Conservation (phyloP, 345 rosid species). For the Arabis hirsuta region DNA sequence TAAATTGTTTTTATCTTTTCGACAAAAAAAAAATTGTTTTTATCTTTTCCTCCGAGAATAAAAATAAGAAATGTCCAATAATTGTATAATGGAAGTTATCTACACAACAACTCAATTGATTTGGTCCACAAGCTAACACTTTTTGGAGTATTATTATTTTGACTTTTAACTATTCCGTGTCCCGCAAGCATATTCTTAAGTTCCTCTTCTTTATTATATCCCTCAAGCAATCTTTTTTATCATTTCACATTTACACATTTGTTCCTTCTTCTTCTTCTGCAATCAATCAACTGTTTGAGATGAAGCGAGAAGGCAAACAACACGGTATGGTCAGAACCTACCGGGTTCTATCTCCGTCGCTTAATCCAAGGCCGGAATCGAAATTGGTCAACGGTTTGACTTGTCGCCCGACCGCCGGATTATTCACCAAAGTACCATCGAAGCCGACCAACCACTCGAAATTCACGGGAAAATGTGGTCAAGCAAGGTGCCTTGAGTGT, state of each 20-base stretch:
- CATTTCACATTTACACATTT: conserved; percentile 27
- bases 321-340: conserved; percentile 73
- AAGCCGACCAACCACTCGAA: conserved; percentile 86
- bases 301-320: conserved; percentile 80
- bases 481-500: conserved; percentile 50
- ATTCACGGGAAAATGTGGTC: conserved; percentile 73
- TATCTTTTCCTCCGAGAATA: neutral
- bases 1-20: neutral
- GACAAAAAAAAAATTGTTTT: no score
- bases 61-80: neutral
- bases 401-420: conserved; percentile 57
- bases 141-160: conserved; percentile 7
- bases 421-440: conserved; percentile 52
- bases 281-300: conserved; percentile 34
- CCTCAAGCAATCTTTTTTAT: conserved; percentile 37
- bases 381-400: conserved; percentile 46
- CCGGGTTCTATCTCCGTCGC: conserved; percentile 52
- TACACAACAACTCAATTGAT: conserved; percentile 36
- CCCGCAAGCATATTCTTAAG: conserved; percentile 43
- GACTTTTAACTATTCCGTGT: conserved; percentile 41
- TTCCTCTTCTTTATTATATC: conserved; percentile 32
- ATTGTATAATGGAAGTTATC: conserved; percentile 29
- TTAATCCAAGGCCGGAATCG: conserved; percentile 47
- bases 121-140: conserved; percentile 41
- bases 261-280: conserved; percentile 5